phyloP scores from a whole-genome alignment of 495 filamentous ascomycete species.

The Penicillium subrubescens region DNA sequence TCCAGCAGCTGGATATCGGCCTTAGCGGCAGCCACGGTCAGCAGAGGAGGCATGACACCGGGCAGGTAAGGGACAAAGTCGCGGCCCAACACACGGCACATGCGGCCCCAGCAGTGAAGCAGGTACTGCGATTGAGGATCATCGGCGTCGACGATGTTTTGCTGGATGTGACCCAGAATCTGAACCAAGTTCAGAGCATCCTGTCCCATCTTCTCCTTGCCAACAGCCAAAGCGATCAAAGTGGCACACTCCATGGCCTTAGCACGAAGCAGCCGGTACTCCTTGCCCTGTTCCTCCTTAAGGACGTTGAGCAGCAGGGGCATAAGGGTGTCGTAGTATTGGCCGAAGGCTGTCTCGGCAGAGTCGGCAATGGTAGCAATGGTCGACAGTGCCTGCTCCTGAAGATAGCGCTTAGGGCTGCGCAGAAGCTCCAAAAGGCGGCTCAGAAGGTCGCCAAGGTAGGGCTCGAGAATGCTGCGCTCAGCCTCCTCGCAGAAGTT shows the following conservation, averaged over 20 bases:
- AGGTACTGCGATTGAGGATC: constrained; percentile 97
- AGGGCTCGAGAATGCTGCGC: constrained; percentile 87
- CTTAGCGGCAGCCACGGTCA: constrained; percentile 90
- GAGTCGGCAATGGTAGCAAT: constrained; percentile 99
- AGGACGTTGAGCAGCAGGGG: constrained; percentile 89
- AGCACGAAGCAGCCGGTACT: constrained; percentile 84
- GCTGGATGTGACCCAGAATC: constrained; percentile 82
- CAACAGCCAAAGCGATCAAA: constrained; percentile 92
- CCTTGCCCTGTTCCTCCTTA: constrained; percentile 85
- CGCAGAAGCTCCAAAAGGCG: constrained; percentile 83
- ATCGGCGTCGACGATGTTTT: constrained; percentile 85
- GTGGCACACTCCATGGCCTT: constrained; percentile 99
- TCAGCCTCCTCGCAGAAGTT: constrained; percentile 99
- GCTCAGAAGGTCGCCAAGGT: constrained; percentile 82
- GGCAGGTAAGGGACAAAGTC: constrained; percentile 92
- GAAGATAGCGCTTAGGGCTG: constrained; percentile 90
- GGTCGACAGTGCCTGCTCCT: constrained; percentile 96
- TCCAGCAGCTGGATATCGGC: constrained; percentile 97
- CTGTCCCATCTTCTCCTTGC: constrained; percentile 83
- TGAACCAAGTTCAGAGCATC: constrained; percentile 87
- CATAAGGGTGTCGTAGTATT: constrained; percentile 96
- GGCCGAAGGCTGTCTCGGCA: constrained; percentile 90
- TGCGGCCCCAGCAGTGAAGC: constrained; percentile 98
- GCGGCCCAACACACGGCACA: constrained; percentile 89
- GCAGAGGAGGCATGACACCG: constrained; percentile 91